Evolutionary conservation across 768 basidiomycete genomes (phyloP).

Genomic region (Suillus subluteus): DNA sequence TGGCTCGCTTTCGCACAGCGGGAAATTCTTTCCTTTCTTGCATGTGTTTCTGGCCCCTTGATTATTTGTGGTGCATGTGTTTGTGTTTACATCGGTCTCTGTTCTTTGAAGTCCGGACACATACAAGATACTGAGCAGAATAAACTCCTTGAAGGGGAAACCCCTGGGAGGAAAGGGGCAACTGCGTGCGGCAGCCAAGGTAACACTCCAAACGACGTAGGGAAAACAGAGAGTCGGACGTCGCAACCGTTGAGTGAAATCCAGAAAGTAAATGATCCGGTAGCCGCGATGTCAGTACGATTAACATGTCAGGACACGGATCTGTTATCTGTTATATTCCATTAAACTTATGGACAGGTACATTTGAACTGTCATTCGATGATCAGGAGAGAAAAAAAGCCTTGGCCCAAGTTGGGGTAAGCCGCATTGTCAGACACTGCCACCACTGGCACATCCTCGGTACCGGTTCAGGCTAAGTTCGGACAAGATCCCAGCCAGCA

Average conservation of each 20-base stretch:
- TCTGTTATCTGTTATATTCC: not conserved
- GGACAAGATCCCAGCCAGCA: no score
- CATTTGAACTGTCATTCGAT: not conserved
- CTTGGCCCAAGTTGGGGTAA: no score
- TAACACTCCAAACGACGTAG: no score
- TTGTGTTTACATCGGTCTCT: not conserved
- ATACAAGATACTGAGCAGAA: not conserved
- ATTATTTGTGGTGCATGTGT: no score
- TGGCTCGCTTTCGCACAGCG: not conserved
- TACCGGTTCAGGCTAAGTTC: no score
- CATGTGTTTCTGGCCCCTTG: no score
- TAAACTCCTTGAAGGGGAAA: not conserved
- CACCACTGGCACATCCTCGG: no score
- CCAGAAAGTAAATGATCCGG: no score
- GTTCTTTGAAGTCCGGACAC: not conserved
- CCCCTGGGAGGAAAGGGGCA: not conserved
- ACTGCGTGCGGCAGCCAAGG: not conserved
- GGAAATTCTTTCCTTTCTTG: not conserved
- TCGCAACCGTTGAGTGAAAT: no score
- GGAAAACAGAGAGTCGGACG: no score
- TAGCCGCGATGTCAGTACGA: no score
- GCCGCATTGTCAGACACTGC: not conserved
- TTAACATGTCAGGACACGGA: not conserved
- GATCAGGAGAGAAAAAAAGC: not conserved
- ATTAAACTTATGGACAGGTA: not conserved